phyloP scores from a whole-genome alignment of 2,329 filamentous ascomycete genomes.

The Xylaria arbuscula region DNA sequence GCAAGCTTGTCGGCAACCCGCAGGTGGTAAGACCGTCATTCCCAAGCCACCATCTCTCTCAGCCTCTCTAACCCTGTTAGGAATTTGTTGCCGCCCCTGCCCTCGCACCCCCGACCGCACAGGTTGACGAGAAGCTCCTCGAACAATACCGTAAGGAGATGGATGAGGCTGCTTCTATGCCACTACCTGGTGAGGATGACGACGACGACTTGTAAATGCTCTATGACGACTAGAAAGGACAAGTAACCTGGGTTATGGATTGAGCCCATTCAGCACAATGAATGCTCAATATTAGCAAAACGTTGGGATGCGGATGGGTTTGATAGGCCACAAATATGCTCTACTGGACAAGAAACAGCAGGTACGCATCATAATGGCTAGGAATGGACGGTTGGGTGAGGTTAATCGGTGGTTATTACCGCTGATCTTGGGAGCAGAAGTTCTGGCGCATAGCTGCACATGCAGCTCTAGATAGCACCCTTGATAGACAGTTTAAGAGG shows the following conservation, averaged over 20 bases:
- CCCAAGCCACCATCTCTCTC: constrained; percentile 10
- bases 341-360: constrained; percentile 44
- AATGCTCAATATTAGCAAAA: constrained; percentile 29
- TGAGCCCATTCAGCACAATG: constrained; percentile 27
- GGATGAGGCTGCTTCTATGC: constrained; percentile 79
- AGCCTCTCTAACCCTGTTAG: constrained; percentile 60
- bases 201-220: constrained; percentile 70
- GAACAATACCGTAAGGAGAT: constrained; percentile 90
- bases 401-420: constrained; percentile 43
- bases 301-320: constrained; percentile 41
- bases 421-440: constrained; percentile 41
- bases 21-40: constrained; percentile 69
- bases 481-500: constrained; percentile 49
- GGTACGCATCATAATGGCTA: constrained; percentile 39
- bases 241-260: constrained; percentile 32
- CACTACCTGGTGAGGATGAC: constrained; percentile 95
- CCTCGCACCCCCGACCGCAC: constrained; percentile 91
- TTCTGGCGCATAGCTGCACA: constrained; percentile 48
- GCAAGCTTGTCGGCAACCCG: constrained; percentile 97
- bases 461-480: constrained; percentile 52
- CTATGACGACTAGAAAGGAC: constrained; percentile 35
- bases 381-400: constrained; percentile 42
- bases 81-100: constrained; percentile 97
- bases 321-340: constrained; percentile 45
- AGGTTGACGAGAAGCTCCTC: constrained; percentile 86